phyloP scores from a whole-genome alignment of 169 alveolate species.

The Cryptosporidium xiaoi region DNA sequence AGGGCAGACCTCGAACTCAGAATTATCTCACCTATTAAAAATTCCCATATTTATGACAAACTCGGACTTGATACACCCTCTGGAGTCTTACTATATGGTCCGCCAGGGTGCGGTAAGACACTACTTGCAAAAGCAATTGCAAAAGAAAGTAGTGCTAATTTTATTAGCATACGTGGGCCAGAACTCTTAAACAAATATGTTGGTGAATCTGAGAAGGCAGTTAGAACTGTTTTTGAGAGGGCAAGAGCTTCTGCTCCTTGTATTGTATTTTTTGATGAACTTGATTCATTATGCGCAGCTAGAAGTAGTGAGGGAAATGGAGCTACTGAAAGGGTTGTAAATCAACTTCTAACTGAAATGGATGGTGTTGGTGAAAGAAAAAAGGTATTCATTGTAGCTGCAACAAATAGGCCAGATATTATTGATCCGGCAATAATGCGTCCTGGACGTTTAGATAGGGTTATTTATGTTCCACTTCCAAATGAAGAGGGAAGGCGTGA shows the following conservation, averaged over 20 bases:
- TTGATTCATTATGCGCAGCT: constrained; percentile 96
- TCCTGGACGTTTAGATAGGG: constrained; percentile 96
- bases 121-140: constrained; percentile 97
- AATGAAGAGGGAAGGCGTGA: constrained; percentile 90
- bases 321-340: constrained; percentile 97
- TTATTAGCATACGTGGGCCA: constrained; percentile 96
- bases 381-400: constrained; percentile 97
- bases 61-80: constrained; percentile 94
- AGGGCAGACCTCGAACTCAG: constrained; percentile 90
- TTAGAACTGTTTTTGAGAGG: constrained; percentile 96
- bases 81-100: constrained; percentile 98
- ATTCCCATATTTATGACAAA: constrained; percentile 89
- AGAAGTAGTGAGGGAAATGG: constrained; percentile 91
- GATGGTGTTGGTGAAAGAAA: constrained; percentile 95
- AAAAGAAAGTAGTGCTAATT: constrained; percentile 95
- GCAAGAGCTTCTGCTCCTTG: constrained; percentile 98
- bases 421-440: constrained; percentile 99
- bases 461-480: constrained; percentile 97
- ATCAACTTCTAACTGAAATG: constrained; percentile 97
- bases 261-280: constrained; percentile 97
- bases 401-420: constrained; percentile 99
- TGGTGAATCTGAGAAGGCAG: constrained; percentile 99
- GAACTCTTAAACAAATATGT: constrained; percentile 97
- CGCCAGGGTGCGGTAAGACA: constrained; percentile 99
- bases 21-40: constrained; percentile 92